These are phyloP conservation scores for Geranium rotundifolium DNA, from an alignment of 345 rosid species.

Conservation along the genomic window DNA sequence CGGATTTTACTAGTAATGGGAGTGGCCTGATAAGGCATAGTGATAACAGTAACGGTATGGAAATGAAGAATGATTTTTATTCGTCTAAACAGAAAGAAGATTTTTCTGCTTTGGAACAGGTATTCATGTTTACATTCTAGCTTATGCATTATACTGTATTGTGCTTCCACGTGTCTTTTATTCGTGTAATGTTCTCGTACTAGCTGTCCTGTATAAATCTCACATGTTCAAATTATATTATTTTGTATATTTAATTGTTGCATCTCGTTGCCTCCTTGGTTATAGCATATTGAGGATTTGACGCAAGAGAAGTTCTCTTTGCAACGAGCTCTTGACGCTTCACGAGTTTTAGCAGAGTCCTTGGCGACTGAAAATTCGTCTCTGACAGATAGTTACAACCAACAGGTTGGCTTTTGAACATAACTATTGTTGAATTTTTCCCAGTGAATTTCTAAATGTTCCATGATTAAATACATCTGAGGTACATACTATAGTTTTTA, in stretches of 20 bases:
- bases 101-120: conserved; percentile 93
- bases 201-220: too few relatives aligned
- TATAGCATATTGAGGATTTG: conserved; percentile 97
- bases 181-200: too few relatives aligned
- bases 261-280: background rate
- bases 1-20: conserved; percentile 24
- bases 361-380: conserved; percentile 95
- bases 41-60: conserved; percentile 20
- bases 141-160: too few relatives aligned
- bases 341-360: conserved; percentile 85
- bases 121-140: conserved; percentile 9
- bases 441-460: background rate
- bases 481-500: background rate
- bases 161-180: too few relatives aligned
- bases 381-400: conserved; percentile 80
- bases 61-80: conserved; percentile 32
- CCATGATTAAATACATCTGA: background rate
- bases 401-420: conserved; percentile 44
- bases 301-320: conserved; percentile 90
- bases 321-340: conserved; percentile 96
- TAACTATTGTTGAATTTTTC: background rate
- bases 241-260: background rate
- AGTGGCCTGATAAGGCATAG: conserved; percentile 14
- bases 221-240: background rate
- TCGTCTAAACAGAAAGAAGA: conserved; percentile 63